Base-by-base conservation (phyloP, 2,329 filamentous ascomycete genomes). In the Arthrobotrys musiformis region DNA sequence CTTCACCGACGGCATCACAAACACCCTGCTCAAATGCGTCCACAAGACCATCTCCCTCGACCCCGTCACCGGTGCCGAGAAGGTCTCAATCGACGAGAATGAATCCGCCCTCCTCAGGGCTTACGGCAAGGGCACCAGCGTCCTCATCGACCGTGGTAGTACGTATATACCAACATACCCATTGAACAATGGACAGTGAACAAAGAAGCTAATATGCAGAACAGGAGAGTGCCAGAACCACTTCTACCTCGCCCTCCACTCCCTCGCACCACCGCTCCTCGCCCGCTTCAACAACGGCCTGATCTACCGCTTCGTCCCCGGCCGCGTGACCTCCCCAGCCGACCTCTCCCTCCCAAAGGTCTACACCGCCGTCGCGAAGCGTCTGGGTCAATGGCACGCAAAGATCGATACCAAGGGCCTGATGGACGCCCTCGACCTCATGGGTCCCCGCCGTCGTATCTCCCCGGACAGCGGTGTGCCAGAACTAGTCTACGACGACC, bases 1-100 rank as follows among this genome's bases (percentile, higher is more conserved):
- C 79, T 99, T 98, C 86, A 99, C 93, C 42, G 95, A 99, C 82
- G 95, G 95, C 82, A 99, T 98, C 85, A 99, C 95, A 80, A 99
- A 99, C 85, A 98, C 94, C 79, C 84, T 87, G 58, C 82, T 87
- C 80, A 86, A 86, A 86, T 81, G 80, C 48, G 77, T 81, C 42
- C 80, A 79, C 66, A 79, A 79, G 26, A 62, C 35, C 1, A 44
- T 76, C 64, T 37, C 72, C 56, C 28, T n/a, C 54, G 70, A 75
- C 26, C 56, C 40, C 3, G 13, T n/a, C 28, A 70, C 56, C n/a
- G 72, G 72, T n/a, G 26, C 62, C 85, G 80, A 83, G 84, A 80
- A 84, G 83, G 70, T 66, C 64, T 56, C 48, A 9, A 78, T 80
- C 50, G 78, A 80, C 44, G 94, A 98, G 84, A 88, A 88, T 78